Conservation (phyloP, 345 rosid genomes). For the Raphanus sativus region DNA sequence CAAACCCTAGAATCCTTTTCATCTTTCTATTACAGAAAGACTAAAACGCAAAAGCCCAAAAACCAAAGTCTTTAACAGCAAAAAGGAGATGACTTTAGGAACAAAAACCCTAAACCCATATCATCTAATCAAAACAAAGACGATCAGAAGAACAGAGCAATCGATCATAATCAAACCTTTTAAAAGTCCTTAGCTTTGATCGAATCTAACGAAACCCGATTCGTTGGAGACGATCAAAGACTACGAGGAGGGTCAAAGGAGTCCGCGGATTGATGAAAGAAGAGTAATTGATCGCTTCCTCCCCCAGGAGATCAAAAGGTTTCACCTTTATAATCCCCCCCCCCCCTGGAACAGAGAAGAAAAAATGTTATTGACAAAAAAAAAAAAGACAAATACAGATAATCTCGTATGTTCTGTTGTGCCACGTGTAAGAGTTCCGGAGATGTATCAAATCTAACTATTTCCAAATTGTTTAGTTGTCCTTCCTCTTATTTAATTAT, state of each 20-base stretch:
- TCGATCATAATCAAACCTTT: conserved; percentile 20
- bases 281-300: neutral
- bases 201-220: conserved; percentile 20
- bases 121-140: neutral
- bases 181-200: neutral
- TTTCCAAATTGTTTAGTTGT: neutral
- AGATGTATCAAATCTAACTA: neutral
- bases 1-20: too few species aligned
- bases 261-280: conserved; percentile 10
- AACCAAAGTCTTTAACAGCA: too few species aligned
- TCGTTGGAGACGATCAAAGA: conserved; percentile 20
- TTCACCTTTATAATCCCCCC: conserved; percentile 14
- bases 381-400: neutral
- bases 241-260: conserved; percentile 9
- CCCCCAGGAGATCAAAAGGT: conserved; percentile 14
- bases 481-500: neutral
- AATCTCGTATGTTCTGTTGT: neutral
- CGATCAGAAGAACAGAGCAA: conserved; percentile 10
- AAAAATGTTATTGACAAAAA: neutral
- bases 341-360: conserved; percentile 24
- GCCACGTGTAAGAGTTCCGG: conserved; percentile 29
- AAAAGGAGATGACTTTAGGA: neutral
- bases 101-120: conserved; percentile 14
- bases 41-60: too few species aligned
- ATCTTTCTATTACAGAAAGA: too few species aligned